Conservation (phyloP, 2,329 filamentous ascomycete genomes). For the Laburnicola sp. region DNA sequence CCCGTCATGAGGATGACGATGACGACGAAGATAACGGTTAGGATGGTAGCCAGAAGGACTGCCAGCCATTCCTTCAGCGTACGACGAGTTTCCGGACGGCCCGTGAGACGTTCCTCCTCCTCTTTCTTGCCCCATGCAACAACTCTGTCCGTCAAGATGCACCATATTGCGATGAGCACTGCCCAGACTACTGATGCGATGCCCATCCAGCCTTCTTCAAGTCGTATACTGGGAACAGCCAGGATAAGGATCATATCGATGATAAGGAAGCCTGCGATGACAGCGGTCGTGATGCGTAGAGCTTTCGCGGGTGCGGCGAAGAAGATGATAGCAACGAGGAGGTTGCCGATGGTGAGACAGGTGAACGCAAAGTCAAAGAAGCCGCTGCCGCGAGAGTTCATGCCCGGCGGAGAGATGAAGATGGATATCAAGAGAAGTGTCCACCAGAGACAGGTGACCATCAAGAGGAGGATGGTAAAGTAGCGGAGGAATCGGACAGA, state of each 20-base stretch:
- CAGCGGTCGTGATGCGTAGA: slow-evolving; percentile 71
- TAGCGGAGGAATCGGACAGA: slow-evolving; percentile 79
- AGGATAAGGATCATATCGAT: slow-evolving; percentile 80
- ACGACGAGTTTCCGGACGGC: slow-evolving; percentile 80
- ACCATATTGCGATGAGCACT: slow-evolving; percentile 76
- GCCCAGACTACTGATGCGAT: slow-evolving; percentile 84
- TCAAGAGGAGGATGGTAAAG: slow-evolving; percentile 74
- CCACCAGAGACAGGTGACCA: slow-evolving; percentile 89
- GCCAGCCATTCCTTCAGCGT: slow-evolving; percentile 82
- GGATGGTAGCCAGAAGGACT: slow-evolving; percentile 73
- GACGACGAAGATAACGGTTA: slow-evolving; percentile 68
- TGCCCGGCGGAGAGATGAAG: slow-evolving; percentile 86
- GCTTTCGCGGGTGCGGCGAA: slow-evolving; percentile 82
- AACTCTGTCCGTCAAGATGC: slow-evolving; percentile 74
- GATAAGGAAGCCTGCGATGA: slow-evolving; percentile 68
- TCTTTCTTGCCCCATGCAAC: slow-evolving; percentile 91
- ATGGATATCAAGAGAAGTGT: slow-evolving; percentile 81
- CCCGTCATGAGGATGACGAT: slow-evolving; percentile 75
- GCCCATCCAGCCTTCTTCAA: slow-evolving; percentile 91
- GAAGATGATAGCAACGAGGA: slow-evolving; percentile 79
- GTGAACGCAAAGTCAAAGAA: slow-evolving; percentile 89
- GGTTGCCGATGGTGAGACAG: slow-evolving; percentile 73
- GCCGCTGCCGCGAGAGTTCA: slow-evolving; percentile 85
- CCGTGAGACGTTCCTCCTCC: slow-evolving; percentile 90
- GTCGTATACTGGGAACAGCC: slow-evolving; percentile 70